Conservation (phyloP, 1,284 basidiomycete genomes). For the Moesziomyces sp. region DNA sequence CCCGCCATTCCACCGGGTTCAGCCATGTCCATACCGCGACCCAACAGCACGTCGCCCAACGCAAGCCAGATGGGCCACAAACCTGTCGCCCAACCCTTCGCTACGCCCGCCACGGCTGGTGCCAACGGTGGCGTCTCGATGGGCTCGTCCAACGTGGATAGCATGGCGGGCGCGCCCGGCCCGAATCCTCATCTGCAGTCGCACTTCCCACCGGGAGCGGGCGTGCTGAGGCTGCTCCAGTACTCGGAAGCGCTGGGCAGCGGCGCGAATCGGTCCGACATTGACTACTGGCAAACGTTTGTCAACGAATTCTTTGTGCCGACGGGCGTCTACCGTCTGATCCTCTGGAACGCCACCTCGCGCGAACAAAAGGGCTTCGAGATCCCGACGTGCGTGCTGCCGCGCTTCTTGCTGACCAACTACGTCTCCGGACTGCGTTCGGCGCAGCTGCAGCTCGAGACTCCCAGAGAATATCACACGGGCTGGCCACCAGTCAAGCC, state of each 20-base stretch:
- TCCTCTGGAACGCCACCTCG: slow-evolving; percentile 51
- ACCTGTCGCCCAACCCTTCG: not conserved
- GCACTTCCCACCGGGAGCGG: slow-evolving; percentile 32
- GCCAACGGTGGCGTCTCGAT: slow-evolving; percentile 8
- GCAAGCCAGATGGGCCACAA: slow-evolving; percentile 13
- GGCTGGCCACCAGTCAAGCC: slow-evolving; percentile 38
- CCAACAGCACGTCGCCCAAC: slow-evolving; percentile 22
- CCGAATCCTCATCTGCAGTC: slow-evolving; percentile 44
- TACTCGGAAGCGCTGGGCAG: slow-evolving; percentile 41
- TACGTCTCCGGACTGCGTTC: slow-evolving; percentile 48
- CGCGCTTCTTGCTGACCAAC: slow-evolving; percentile 52
- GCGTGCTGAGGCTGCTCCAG: slow-evolving; percentile 45
- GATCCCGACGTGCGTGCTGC: slow-evolving; percentile 50
- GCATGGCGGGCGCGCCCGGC: slow-evolving; percentile 23
- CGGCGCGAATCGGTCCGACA: slow-evolving; percentile 32
- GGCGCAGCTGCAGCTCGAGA: slow-evolving; percentile 37
- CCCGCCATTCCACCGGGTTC: slow-evolving; percentile 13
- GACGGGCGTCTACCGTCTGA: slow-evolving; percentile 42
- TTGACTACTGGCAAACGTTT: slow-evolving; percentile 53
- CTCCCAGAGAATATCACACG: slow-evolving; percentile 48
- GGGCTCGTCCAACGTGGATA: slow-evolving; percentile 7
- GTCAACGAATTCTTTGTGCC: slow-evolving; percentile 51
- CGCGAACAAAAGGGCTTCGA: slow-evolving; percentile 57
- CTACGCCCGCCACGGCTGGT: not conserved
- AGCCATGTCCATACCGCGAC: slow-evolving; percentile 6